Percentiles rank a stretch among this genome's conserved stretches.
These are phyloP conservation scores for Castanea mollissima DNA, from an alignment of 306 rosid genomes.

Conservation along the genomic window DNA sequence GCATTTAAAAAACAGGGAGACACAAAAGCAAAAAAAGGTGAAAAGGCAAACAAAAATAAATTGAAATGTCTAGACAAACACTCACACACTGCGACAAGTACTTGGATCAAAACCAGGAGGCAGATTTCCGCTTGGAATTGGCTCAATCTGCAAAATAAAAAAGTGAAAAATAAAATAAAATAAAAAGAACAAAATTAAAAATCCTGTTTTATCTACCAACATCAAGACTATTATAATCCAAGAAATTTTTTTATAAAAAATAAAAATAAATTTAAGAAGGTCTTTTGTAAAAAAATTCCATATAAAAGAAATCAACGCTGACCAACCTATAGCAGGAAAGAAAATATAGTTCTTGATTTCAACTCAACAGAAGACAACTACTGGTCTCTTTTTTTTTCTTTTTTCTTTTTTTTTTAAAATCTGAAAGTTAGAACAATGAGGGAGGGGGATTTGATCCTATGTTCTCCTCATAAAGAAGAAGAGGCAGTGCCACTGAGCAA, in stretches of 20 bases:
- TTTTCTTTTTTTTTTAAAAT: too few relatives aligned
- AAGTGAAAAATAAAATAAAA: slow-evolving; percentile 43
- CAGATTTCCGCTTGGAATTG: slow-evolving; percentile 99
- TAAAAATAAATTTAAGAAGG: neutral
- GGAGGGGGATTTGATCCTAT: too few relatives aligned
- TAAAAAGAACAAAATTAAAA: slow-evolving; percentile 22
- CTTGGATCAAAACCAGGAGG: slow-evolving; percentile 99
- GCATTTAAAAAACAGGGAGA: slow-evolving; percentile 19
- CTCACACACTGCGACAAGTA: slow-evolving; percentile 99
- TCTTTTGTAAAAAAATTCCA: slow-evolving; percentile 8
- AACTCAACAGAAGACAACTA: neutral
- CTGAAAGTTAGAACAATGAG: too few relatives aligned
- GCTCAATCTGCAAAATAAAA: slow-evolving; percentile 96
- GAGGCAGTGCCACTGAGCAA: too few relatives aligned
- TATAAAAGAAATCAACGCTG: neutral
- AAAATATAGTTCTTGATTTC: neutral
- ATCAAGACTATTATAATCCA: slow-evolving; percentile 21
- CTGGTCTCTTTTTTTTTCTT: too few relatives aligned
- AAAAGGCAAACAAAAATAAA: neutral
- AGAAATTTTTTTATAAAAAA: neutral
- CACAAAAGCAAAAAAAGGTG: neutral
- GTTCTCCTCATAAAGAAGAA: too few relatives aligned
- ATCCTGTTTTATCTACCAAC: slow-evolving; percentile 27
- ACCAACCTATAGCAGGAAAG: neutral
- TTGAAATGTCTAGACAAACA: slow-evolving; percentile 56